Evolutionary conservation across 495 filamentous ascomycete genomes (phyloP), one percentile per base, ranked within the genome.

Genomic region (Astrothelium subdiscretum): DNA sequence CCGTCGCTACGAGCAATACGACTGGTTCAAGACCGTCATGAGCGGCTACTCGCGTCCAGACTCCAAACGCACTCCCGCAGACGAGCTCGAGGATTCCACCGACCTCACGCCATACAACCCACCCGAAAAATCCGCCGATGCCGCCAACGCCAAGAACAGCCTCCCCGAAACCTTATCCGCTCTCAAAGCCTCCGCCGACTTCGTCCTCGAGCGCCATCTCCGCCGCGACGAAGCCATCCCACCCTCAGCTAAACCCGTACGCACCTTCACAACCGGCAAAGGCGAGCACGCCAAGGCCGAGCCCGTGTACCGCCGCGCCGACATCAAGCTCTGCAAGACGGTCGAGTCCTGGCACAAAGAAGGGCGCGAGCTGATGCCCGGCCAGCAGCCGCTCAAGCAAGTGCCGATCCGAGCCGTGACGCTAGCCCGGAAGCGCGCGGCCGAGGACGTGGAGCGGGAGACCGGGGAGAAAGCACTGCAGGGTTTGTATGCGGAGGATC

Each of bases 311-410:
- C 79, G 78, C 11, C 87, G 92, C 35, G 80, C 80, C 40, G 92
- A 97, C 67, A 83, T 99, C 3, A 82, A 90, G 3, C 75, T 83
- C 62, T 96, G 95, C 70, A 89, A 94, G 68, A 91, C 87, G n/a
- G 86, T 87, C 18, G 94, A 99, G 68, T 95, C 87, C 52, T 97
- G 95, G 95, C 95, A 96, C 69, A 95, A 96, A 69, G 95, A 97
- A 80, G 94, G 94, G 26, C 84, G 92, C 1, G 85, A 82, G 32
- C 80, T 95, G 12, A 82, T 79, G 12, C 69, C 77, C 0, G 90
- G 89, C 24, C 82, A 86, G 62, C 75, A 85, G 35, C 87, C 92
- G 0, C 75, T 96, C 43, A 99, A 99, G 69, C 80, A 79, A 38
- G 94, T 96, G 0, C 90, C 92, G 11, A 89, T 92, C 69, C 87